These are phyloP conservation scores for Oxyria digyna DNA, from an alignment of 148 eudicot species.

Conservation along the genomic window DNA sequence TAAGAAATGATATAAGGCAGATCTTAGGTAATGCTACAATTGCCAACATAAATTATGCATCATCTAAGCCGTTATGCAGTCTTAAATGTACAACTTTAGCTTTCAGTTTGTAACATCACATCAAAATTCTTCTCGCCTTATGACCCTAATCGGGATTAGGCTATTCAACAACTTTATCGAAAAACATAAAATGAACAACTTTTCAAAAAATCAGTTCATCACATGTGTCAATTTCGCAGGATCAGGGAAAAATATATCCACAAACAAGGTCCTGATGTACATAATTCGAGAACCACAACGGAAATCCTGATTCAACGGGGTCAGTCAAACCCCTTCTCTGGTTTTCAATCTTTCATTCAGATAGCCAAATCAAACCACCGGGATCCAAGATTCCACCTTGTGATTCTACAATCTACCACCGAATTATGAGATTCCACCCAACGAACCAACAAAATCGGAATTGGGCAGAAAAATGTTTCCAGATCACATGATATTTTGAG, in stretches of 20 bases:
- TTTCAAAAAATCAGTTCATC: neutral
- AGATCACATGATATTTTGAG: neutral
- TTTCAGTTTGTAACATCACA: neutral
- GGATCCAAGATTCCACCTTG: neutral
- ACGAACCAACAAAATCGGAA: neutral
- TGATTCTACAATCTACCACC: neutral
- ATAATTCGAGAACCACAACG: neutral
- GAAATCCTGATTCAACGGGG: neutral
- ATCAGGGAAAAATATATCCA: neutral
- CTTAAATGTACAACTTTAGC: neutral
- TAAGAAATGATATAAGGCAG: neutral
- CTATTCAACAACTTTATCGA: neutral
- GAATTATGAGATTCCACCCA: neutral
- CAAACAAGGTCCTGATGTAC: neutral
- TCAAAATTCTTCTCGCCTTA: neutral
- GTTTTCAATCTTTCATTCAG: neutral
- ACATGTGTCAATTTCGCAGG: neutral
- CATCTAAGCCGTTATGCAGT: neutral
- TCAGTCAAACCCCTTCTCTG: neutral
- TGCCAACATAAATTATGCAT: neutral
- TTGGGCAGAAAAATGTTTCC: neutral
- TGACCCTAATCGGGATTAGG: neutral
- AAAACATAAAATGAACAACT: neutral
- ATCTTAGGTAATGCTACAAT: neutral
- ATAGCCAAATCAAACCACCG: neutral